Base-by-base conservation (phyloP, 2,329 filamentous ascomycete species). In the Xylariaceae sp. region DNA sequence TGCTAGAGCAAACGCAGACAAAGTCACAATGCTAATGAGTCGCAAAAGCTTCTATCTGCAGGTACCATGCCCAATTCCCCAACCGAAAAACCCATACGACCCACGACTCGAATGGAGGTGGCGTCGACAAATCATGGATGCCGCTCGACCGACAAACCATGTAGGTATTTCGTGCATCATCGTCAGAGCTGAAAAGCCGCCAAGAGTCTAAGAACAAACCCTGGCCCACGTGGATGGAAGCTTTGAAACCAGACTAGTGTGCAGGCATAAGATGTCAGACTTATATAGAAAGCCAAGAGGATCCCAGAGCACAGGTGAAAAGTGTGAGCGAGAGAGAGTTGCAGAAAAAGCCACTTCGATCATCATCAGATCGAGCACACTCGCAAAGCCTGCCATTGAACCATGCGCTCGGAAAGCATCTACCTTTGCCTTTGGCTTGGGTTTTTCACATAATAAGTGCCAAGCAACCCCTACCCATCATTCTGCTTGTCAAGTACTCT, bases 61-160 rank as follows among this genome's bases (percentile, higher is more conserved):
- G 58, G 54, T 54, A 58, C 49, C 44, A 34, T 40, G 26, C 17
- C 33, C 41, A 19, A 33, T 34, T 23, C n/a, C n/a, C 39, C 39
- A 45, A 36, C 40, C 40, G 45, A 40, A 24, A 28, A 43, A n/a
- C 16, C 14, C 36, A 17, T 41, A 14, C 19, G 17, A 24, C 14
- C 43, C 36, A 45, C 39, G 17, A 47, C 44, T 44, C 19, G 44
- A 23, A 26, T 48, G 33, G n/a, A 29, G 24, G 36, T 39, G 46
- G 56, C 46, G 31, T 19, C 41, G 31, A 60, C 56, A 46, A 60
- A 56, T 57, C 57, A 57, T 41, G 47, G 36, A 14, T 26, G 16
- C 2, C 16, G 29, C 17, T 26, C 19, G 39, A 21, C 23, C 28
- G 21, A 26, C n/a, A 21, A 47, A 16, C 33, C 34, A 36, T 24